Conservation (phyloP, 2,329 filamentous ascomycete genomes). For the Diaporthe citrichinensis region DNA sequence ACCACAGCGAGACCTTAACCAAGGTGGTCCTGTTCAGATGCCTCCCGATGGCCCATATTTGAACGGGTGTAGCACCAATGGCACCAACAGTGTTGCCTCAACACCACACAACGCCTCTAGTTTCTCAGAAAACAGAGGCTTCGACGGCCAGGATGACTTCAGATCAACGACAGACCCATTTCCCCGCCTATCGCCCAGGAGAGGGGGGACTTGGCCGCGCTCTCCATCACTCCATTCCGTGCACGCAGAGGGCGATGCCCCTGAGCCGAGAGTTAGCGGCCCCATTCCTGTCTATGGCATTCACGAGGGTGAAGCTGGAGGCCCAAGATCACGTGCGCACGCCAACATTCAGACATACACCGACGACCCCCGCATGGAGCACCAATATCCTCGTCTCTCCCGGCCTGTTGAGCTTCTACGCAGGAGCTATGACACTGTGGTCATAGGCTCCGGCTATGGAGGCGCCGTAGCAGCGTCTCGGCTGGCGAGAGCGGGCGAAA, state of each 20-base stretch:
- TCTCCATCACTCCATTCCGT: constrained; percentile 26
- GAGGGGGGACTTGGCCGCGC: constrained; percentile 35
- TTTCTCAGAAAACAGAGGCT: constrained; percentile 6
- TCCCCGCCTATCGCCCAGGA: constrained; percentile 19
- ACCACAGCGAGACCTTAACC: not conserved
- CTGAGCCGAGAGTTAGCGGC: constrained; percentile 39
- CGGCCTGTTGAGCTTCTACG: constrained; percentile 70
- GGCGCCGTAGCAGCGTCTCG: constrained; percentile 76
- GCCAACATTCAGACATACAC: constrained; percentile 48
- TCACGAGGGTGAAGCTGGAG: constrained; percentile 52
- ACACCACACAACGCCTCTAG: constrained; percentile 20
- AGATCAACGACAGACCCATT: not conserved
- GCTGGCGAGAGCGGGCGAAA: constrained; percentile 72
- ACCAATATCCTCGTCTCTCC: constrained; percentile 67
- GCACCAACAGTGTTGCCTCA: constrained; percentile 34
- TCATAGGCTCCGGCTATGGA: constrained; percentile 79
- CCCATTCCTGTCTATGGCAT: constrained; percentile 47
- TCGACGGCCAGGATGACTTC: not conserved
- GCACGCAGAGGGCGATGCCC: not conserved
- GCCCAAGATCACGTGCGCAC: constrained; percentile 51
- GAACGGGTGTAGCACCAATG: constrained; percentile 38
- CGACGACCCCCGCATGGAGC: constrained; percentile 44
- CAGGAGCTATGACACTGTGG: constrained; percentile 73
- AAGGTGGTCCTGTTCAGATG: constrained; percentile 35
- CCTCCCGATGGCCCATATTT: constrained; percentile 26